These are phyloP conservation scores for Paramecium sonneborni DNA, from an alignment of 73 alveolate species.

Conservation along the genomic window DNA sequence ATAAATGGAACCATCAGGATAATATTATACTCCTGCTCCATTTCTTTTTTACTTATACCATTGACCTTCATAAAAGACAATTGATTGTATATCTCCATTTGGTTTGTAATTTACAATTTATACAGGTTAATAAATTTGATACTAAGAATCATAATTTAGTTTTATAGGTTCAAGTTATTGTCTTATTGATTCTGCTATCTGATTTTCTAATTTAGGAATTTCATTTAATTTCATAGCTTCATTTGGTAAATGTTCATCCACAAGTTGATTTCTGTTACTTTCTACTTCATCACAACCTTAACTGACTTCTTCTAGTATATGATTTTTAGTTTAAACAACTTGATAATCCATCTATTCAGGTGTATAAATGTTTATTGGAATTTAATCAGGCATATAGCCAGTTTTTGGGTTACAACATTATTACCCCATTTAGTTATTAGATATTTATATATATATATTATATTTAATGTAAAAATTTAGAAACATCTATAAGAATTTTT, in stretches of 20 bases:
- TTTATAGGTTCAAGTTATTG: neutral
- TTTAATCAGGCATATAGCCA: neutral
- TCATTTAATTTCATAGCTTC: neutral
- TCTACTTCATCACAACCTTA: neutral
- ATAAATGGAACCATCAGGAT: constrained; percentile 81
- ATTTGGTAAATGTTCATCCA: neutral
- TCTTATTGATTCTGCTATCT: neutral
- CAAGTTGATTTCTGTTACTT: neutral
- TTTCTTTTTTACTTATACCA: constrained; percentile 8
- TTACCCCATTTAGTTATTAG: neutral
- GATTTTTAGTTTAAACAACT: too few species aligned
- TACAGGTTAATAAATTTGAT: neutral
- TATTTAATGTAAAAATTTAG: constrained; percentile 8
- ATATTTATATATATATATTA: neutral
- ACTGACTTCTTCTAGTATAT: too few species aligned
- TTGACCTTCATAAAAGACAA: neutral
- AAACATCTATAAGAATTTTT: neutral
- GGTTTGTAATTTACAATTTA: neutral
- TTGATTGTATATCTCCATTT: constrained; percentile 6
- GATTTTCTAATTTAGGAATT: constrained; percentile 9
- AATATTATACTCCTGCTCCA: constrained; percentile 49
- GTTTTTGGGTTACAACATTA: constrained; percentile 17
- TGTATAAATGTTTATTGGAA: neutral
- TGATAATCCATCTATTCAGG: neutral
- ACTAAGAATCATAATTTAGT: neutral